Base-by-base conservation (phyloP, 257 asterid genomes). In the Linderniella brevidens region DNA sequence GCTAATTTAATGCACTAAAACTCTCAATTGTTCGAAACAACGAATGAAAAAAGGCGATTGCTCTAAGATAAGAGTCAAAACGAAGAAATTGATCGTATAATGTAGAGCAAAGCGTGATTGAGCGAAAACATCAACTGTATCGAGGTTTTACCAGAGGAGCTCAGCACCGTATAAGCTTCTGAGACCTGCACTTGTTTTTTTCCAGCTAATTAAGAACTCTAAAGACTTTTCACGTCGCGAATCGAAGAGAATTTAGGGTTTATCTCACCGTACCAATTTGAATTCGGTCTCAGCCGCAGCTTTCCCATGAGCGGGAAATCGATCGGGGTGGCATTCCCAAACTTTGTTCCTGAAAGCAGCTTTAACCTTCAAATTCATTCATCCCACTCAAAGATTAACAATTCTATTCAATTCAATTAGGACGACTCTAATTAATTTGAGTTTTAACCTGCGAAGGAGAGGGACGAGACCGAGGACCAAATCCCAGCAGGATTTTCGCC, bases 281-380 rank as follows among this genome's bases (percentile, higher is more conserved):
- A 80, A 80, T 48, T 65, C 58, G 59, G 54, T 58, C 60, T 80
- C 92, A 9, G 86, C 86, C 8, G 13, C 11, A 54, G 78, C 56
- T 61, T 73, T 80, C 7, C 55, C 65, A 50, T 69, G 74, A 51
- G 49, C 58, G 3, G 80, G 78, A 57, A 77, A 81, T 55, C 85
- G 83, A 70, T 81, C 93, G 1, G 93, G 93, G 58, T 81, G 93
- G 59, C 82, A 72, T 65, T 70, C 90, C 82, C 73, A 68, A 47
- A 59, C 90, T 73, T 69, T 78, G 47, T 48, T 61, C 65, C 63
- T 70, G 69, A 77, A 81, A 8, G 93, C 90, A 48, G 74, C 68
- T 66, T 81, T 81, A n/a, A 81, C 63, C 93, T 80, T 54, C 13
- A 51, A 38, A 4, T 17, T 36, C 32, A 25, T 17, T 25, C 32